Evolutionary conservation across 2,329 filamentous ascomycete species (phyloP), one percentile per base, ranked within the genome.

Genomic region (Penicillium sp.): DNA sequence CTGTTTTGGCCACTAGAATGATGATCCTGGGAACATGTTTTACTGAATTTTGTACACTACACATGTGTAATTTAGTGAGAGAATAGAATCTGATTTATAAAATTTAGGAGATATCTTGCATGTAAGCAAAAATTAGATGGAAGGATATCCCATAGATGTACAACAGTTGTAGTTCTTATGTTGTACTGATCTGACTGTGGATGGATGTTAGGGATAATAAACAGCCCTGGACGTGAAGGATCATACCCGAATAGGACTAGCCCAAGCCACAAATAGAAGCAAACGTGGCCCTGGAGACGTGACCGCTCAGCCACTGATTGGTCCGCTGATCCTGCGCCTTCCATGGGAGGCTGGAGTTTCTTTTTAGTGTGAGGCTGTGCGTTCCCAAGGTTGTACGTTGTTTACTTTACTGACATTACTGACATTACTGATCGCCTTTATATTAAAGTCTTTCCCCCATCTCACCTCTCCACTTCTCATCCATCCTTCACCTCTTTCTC

Each of bases 261-360:
- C 10, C 37, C 2, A 10, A 7, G 22, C 44, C 43, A 43, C 35
- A 46, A 59, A 61, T 63, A 63, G 61, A 60, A 63, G 54, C 60
- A 51, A 56, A 53, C 58, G 60, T 62, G 60, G 60, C 56, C 43
- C 22, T 26, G 48, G 39, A 31, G 43, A 49, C 32, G 59, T 58
- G 56, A 58, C 32, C 37, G 35, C 43, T 37, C 44, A 42, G 44
- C 41, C 41, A 6, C 15, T 59, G 43, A 61, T 60, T 61, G 57
- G 59, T 5, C 33, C n/a, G 42, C 15, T 32, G 44, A 43, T 51
- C 47, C 53, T 59, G 56, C 58, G 57, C 59, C 55, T 45, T 33
- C 19, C 43, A 32, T 22, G n/a, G 50, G 56, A 56, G 57, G 54
- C 50, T 61, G 59, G 57, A 44, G 54, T 40, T 31, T 29, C 41